A percentile compares a stretch with the other conserved stretches of the same genome.
Conservation (phyloP, 1,284 basidiomycete species). For the Meripilus lineatus region DNA sequence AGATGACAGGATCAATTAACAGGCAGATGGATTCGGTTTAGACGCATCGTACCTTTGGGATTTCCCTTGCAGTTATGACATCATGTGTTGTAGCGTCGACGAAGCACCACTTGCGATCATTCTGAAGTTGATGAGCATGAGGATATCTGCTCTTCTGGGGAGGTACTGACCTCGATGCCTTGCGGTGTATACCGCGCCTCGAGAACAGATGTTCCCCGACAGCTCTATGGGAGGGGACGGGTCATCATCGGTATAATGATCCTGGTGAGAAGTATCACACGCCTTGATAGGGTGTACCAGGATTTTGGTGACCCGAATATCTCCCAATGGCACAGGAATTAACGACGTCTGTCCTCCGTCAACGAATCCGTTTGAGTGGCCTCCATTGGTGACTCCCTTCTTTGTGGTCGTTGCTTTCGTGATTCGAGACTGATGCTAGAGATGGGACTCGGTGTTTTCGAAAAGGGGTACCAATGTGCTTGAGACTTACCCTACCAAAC, state of each 20-base stretch:
- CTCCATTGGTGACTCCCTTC: too few relatives aligned
- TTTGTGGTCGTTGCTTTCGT: too few relatives aligned
- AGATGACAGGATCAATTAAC: background rate
- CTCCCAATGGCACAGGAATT: too few relatives aligned
- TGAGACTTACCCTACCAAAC: too few relatives aligned
- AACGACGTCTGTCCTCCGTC: too few relatives aligned
- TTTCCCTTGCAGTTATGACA: slow-evolving; percentile 62
- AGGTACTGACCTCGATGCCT: slow-evolving; percentile 55
- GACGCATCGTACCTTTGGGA: slow-evolving; percentile 45
- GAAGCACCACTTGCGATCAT: slow-evolving; percentile 67
- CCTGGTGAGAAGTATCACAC: slow-evolving; percentile 7
- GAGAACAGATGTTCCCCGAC: slow-evolving; percentile 56
- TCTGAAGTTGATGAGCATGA: slow-evolving; percentile 30
- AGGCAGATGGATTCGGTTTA: background rate
- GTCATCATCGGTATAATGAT: slow-evolving; percentile 9
- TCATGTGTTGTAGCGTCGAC: slow-evolving; percentile 48
- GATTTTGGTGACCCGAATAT: slow-evolving; percentile 53
- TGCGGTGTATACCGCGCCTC: slow-evolving; percentile 49
- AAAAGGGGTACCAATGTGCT: too few relatives aligned
- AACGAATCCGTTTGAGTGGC: too few relatives aligned
- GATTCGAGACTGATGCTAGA: too few relatives aligned
- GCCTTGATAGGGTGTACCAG: slow-evolving; percentile 69
- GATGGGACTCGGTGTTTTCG: too few relatives aligned
- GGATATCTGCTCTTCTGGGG: background rate
- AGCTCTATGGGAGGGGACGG: slow-evolving; percentile 40